phyloP scores from a whole-genome alignment of 768 basidiomycete genomes.

The Tulasnella sp. region DNA sequence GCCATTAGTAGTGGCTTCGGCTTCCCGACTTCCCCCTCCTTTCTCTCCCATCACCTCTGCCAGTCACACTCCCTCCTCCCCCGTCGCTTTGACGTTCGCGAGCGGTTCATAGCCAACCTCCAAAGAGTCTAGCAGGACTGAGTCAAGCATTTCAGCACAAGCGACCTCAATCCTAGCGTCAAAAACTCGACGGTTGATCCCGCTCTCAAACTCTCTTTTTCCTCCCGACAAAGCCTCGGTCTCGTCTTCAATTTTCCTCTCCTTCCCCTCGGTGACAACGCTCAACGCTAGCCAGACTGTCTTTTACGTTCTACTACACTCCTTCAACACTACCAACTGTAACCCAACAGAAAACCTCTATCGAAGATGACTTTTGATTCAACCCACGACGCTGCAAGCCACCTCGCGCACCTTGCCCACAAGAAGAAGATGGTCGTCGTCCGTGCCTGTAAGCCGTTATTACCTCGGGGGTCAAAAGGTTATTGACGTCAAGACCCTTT shows the following conservation, averaged over 20 bases:
- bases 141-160: background rate
- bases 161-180: background rate
- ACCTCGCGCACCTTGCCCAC: background rate
- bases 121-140: constrained; percentile 11
- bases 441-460: constrained; percentile 17
- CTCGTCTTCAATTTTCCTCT: constrained; percentile 11
- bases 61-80: constrained; percentile 8
- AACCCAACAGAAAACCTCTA: background rate
- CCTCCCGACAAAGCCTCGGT: constrained; percentile 7
- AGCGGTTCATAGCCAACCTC: background rate
- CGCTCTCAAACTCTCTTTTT: background rate
- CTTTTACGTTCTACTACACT: constrained; percentile 15
- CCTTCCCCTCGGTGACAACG: background rate
- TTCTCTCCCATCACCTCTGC: background rate
- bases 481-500: background rate
- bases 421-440: constrained; percentile 13
- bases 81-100: constrained; percentile 1
- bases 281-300: background rate
- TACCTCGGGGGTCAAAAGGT: background rate
- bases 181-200: background rate
- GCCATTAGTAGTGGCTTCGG: background rate
- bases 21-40: background rate
- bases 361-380: constrained; percentile 1
- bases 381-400: background rate
- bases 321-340: background rate